Evolutionary conservation across 352 stramenopile genomes (phyloP), one percentile per base, ranked within the genome.

Genomic region (Pythium brachiatum): DNA sequence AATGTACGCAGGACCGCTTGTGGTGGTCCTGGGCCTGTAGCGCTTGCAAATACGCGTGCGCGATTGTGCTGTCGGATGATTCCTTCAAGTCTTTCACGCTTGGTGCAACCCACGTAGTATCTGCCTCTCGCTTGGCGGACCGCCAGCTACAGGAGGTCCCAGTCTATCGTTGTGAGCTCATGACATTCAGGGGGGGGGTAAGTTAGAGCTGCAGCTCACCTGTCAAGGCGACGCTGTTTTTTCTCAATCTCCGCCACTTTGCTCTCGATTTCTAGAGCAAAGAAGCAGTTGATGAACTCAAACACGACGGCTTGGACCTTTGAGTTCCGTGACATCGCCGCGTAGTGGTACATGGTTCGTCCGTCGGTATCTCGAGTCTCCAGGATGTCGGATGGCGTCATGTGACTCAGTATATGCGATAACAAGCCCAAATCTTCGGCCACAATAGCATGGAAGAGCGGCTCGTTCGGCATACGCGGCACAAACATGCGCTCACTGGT

Each of bases 1-100:
- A 91, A 38, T 89, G 79, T 27, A 89, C 69, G 15, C 87, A 44
- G 2, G 79, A 76, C n/a, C 82, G 68, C 0, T 57, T 60, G 46
- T 83, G 62, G 3, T 60, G 44, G 32, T 91, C 82, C 7, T 72
- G 27, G 20, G 41, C 64, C 4, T 59, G 48, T 39, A 75, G 78
- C 18, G 79, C 76, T 1, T 16, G 36, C n/a, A 64, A 29, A 52
- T 81, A 76, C 16, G 79, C 69, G 1, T 52, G n/a, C 21, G 70
- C 70, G 27, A 75, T 73, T 32, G 55, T 57, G 20, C 56, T 54
- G 2, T 50, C 66, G 0, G 34, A 53, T 7, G 75, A 61, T 27
- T 46, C 53, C 15, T 79, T 62, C 3, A 89, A 48, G 32, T 84
- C 72, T 60, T 78, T 78, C 21, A 81, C 68, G 44, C 70, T 56